A percentile compares a stretch with the other conserved stretches of the same genome.
These are phyloP conservation scores for Diatrype stigma DNA, from an alignment of 2,329 filamentous ascomycete species.

Conservation along the genomic window DNA sequence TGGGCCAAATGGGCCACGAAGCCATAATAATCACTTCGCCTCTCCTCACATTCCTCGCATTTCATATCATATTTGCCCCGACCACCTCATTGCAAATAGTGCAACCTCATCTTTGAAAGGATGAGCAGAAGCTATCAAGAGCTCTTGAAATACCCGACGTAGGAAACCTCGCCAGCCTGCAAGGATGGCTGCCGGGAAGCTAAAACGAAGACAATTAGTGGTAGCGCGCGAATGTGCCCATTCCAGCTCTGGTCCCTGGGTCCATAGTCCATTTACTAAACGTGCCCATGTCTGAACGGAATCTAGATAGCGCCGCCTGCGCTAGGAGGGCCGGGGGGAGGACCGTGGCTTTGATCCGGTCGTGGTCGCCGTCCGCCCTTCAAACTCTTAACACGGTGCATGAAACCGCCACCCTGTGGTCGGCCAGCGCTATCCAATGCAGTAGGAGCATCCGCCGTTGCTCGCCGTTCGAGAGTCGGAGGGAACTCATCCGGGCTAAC, in stretches of 20 bases:
- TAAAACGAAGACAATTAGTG: too few relatives aligned
- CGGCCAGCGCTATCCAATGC: constrained; percentile 40
- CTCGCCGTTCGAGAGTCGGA: constrained; percentile 56
- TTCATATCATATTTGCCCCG: background rate
- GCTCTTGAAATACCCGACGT: too few relatives aligned
- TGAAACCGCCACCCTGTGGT: constrained; percentile 54
- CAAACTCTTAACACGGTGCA: constrained; percentile 78
- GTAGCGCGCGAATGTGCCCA: too few relatives aligned
- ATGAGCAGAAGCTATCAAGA: too few relatives aligned
- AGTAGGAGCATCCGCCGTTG: constrained; percentile 53
- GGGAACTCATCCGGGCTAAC: constrained; percentile 50
- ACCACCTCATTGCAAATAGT: background rate
- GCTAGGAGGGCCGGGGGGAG: constrained; percentile 13
- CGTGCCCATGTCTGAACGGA: background rate
- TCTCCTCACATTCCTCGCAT: background rate
- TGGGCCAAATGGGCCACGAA: too few relatives aligned
- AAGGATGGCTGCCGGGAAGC: too few relatives aligned
- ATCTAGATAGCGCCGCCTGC: constrained; percentile 16
- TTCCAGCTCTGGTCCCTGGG: too few relatives aligned
- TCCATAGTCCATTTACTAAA: background rate
- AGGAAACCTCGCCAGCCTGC: too few relatives aligned
- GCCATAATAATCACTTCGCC: too few relatives aligned
- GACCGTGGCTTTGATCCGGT: constrained; percentile 28
- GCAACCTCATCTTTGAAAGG: too few relatives aligned
- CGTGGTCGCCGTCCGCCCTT: constrained; percentile 62